Percentiles rank a stretch among this genome's conserved stretches.
phyloP scores from a whole-genome alignment of 176 grass and related monocot species.

The Puya raimondii region DNA sequence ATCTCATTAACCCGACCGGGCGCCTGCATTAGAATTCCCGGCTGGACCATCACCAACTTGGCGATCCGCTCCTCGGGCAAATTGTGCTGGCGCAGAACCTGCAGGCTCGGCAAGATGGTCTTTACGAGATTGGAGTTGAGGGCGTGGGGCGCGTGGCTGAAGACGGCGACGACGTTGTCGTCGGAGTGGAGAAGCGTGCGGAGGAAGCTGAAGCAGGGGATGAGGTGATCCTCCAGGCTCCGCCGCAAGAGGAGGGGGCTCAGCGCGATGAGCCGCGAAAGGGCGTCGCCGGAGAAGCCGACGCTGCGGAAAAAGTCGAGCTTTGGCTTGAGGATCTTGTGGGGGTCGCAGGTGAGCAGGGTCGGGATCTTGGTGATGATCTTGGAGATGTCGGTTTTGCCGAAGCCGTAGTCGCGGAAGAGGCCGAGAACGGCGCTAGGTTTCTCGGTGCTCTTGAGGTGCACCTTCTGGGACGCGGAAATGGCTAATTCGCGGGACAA shows the following conservation, averaged over 20 bases:
- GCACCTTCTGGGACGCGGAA: neutral
- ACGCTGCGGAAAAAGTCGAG: constrained; percentile 15
- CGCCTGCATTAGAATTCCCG: neutral
- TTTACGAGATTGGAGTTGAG: constrained; percentile 6
- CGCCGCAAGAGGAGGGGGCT: constrained; percentile 3
- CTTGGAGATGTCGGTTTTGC: constrained; percentile 7
- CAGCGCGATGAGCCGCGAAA: too few species aligned
- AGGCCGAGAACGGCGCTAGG: constrained; percentile 2
- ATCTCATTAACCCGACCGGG: constrained; percentile 1
- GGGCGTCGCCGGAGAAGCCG: constrained; percentile 6
- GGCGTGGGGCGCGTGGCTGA: neutral
- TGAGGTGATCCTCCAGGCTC: constrained; percentile 8
- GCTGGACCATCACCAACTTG: neutral
- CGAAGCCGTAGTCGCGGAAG: constrained; percentile 20
- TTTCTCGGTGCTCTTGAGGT: neutral
- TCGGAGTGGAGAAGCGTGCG: constrained; percentile 7
- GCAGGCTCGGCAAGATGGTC: neutral
- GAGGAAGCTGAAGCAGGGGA: constrained; percentile 18
- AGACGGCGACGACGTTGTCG: neutral
- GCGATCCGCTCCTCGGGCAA: constrained; percentile 4
- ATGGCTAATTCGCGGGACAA: constrained; percentile 5
- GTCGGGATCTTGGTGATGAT: constrained; percentile 8
- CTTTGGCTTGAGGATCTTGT: constrained; percentile 19
- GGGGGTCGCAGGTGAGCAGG: constrained; percentile 1
- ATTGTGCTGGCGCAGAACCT: constrained; percentile 5